Conservation (phyloP, 805 yeast genomes). For the Diddensiella caesifluorescens region DNA sequence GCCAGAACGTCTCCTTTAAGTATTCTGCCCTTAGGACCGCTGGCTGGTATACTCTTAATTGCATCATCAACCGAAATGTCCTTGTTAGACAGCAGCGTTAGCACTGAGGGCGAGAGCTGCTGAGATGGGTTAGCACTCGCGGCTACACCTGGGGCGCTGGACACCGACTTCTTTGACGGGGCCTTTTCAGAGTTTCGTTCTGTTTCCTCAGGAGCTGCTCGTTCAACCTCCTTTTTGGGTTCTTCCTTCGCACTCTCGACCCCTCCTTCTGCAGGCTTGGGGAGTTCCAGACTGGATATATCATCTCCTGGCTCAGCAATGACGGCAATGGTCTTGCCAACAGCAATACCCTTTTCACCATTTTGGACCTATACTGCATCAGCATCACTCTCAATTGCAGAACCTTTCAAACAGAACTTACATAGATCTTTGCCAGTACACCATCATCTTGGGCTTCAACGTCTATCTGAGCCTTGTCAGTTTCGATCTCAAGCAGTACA, state of each 20-base stretch:
- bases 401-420: too few relatives aligned
- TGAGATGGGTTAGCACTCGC: slow-evolving; percentile 60
- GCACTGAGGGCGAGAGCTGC: slow-evolving; percentile 74
- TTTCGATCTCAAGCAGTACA: slow-evolving; percentile 94
- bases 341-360: slow-evolving; percentile 77
- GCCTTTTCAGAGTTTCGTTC: slow-evolving; percentile 15
- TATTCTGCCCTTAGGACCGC: slow-evolving; percentile 86
- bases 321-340: slow-evolving; percentile 86
- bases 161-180: slow-evolving; percentile 14
- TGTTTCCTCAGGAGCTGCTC: slow-evolving; percentile 15
- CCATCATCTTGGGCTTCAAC: slow-evolving; percentile 97
- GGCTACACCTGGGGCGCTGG: slow-evolving; percentile 25
- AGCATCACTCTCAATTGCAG: too few relatives aligned
- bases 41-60: slow-evolving; percentile 61
- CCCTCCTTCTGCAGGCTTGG: slow-evolving; percentile 33
- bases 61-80: slow-evolving; percentile 68
- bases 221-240: background rate
- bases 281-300: slow-evolving; percentile 54
- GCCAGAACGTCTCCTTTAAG: slow-evolving; percentile 91
- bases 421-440: slow-evolving; percentile 65
- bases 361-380: too few relatives aligned
- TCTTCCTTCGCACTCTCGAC: slow-evolving; percentile 13
- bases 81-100: slow-evolving; percentile 53
- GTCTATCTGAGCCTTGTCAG: slow-evolving; percentile 97
- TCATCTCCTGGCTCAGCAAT: slow-evolving; percentile 88